Percentiles rank a stretch among this genome's conserved stretches.
Conservation (phyloP, 768 basidiomycete genomes). For the Naganishia onofrii region DNA sequence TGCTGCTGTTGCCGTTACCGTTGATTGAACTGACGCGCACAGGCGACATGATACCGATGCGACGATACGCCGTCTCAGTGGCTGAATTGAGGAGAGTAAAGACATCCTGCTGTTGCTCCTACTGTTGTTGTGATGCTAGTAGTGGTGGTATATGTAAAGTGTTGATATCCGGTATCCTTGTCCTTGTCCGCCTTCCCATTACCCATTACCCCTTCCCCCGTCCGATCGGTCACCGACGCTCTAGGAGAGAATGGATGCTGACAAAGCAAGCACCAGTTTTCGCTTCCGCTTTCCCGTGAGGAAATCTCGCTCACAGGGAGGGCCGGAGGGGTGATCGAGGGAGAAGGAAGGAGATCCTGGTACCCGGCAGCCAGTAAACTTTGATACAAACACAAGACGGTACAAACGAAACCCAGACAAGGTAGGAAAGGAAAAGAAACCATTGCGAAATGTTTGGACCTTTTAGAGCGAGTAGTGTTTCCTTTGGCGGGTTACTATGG, state of each 20-base stretch:
- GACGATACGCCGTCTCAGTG: not conserved
- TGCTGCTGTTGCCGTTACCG: not conserved
- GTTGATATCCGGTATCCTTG: no score
- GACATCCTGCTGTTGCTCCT: not conserved
- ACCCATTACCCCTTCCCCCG: no score
- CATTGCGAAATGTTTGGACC: slow-evolving; percentile 74
- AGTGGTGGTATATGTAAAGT: no score
- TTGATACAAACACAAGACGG: no score
- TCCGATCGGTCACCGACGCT: no score
- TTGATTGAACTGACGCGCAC: not conserved
- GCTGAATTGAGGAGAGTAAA: not conserved
- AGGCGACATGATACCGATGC: not conserved
- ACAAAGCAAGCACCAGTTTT: not conserved
- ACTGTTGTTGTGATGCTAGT: no score
- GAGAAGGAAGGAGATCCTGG: not conserved
- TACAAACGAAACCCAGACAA: no score
- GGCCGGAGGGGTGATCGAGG: no score
- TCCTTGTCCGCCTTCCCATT: no score
- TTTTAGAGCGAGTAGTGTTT: slow-evolving; percentile 58
- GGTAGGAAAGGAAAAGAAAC: no score
- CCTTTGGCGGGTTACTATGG: slow-evolving; percentile 80
- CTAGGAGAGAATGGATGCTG: no score
- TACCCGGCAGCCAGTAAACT: no score
- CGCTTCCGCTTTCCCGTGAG: not conserved
- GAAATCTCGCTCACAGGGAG: not conserved